These are phyloP conservation scores for Wallacemonas sp. DNA, from an alignment of 208 protist species.

Conservation along the genomic window DNA sequence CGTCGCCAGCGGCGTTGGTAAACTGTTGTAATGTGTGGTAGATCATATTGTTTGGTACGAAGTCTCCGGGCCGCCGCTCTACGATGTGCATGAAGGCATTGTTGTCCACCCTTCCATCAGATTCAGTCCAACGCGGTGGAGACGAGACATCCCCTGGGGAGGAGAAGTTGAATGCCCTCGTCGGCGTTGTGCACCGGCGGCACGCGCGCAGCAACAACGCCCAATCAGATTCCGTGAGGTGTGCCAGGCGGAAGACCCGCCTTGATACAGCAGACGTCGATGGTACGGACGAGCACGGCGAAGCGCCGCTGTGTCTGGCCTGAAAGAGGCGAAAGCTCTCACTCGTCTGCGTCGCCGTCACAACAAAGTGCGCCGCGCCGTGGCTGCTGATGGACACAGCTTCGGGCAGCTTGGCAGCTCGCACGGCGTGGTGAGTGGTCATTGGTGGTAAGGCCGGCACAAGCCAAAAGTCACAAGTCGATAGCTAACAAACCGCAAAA, in stretches of 20 bases:
- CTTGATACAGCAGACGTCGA: background rate
- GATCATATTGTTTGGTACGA: conserved; percentile 83
- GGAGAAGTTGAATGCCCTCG: conserved; percentile 52
- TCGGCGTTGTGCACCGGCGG: conserved; percentile 37
- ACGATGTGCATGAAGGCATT: conserved; percentile 74
- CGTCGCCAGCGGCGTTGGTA: conserved; percentile 3
- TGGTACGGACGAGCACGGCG: too few species aligned
- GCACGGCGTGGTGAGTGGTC: too few species aligned
- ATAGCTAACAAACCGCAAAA: too few species aligned
- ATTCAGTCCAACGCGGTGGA: background rate
- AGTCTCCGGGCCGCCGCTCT: conserved; percentile 54
- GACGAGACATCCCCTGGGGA: conserved; percentile 44
- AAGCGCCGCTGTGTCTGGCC: too few species aligned
- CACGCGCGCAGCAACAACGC: conserved; percentile 42
- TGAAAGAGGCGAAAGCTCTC: conserved; percentile 35
- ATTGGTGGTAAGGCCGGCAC: too few species aligned
- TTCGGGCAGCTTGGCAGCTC: conserved; percentile 35
- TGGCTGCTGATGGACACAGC: conserved; percentile 18
- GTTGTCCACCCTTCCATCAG: conserved; percentile 19
- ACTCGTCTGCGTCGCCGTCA: conserved; percentile 36
- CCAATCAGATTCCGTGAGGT: conserved; percentile 45
- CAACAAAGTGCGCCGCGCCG: conserved; percentile 35
- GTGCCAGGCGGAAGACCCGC: conserved; percentile 44
- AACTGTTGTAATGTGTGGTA: conserved; percentile 69
- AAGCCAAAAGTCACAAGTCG: too few species aligned